Conservation (phyloP, 139 green algal genomes). For the Tetraselmis striata region DNA sequence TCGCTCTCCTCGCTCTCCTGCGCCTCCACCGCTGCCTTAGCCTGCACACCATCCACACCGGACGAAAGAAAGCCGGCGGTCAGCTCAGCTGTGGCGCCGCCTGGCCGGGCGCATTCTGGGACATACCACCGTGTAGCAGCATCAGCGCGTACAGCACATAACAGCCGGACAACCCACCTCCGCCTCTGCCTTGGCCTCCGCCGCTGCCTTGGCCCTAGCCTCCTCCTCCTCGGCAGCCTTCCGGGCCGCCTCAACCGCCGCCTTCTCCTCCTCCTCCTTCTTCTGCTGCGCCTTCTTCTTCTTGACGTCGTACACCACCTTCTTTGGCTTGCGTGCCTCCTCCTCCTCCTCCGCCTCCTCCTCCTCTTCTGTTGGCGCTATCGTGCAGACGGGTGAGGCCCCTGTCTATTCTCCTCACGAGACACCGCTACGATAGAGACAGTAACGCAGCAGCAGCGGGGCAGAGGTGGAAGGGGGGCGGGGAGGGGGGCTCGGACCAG, state of each 20-base stretch:
- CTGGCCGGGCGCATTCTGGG: no score
- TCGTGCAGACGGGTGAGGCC: no score
- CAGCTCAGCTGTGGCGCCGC: no score
- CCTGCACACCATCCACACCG: background rate
- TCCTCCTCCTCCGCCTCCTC: constrained; percentile 2
- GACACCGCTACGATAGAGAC: no score
- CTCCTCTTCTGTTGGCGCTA: no score
- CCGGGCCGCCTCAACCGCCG: constrained; percentile 5
- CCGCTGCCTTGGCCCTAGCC: constrained; percentile 28
- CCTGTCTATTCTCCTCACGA: no score
- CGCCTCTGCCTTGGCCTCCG: constrained; percentile 23
- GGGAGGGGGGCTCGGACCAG: no score
- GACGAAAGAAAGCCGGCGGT: background rate
- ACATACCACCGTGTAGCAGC: no score
- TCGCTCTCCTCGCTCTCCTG: constrained; percentile 3
- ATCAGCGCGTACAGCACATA: no score
- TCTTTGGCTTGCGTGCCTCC: constrained; percentile 10
- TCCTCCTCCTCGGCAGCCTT: constrained; percentile 26
- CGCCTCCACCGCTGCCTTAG: constrained; percentile 4
- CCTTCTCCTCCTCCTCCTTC: constrained; percentile 31
- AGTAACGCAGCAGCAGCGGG: no score
- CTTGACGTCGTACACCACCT: constrained; percentile 21
- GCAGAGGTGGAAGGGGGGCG: no score
- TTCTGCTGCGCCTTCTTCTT: constrained; percentile 62
- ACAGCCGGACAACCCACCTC: no score